phyloP scores from a whole-genome alignment of 768 basidiomycete species.

The Lactarius quietus region DNA sequence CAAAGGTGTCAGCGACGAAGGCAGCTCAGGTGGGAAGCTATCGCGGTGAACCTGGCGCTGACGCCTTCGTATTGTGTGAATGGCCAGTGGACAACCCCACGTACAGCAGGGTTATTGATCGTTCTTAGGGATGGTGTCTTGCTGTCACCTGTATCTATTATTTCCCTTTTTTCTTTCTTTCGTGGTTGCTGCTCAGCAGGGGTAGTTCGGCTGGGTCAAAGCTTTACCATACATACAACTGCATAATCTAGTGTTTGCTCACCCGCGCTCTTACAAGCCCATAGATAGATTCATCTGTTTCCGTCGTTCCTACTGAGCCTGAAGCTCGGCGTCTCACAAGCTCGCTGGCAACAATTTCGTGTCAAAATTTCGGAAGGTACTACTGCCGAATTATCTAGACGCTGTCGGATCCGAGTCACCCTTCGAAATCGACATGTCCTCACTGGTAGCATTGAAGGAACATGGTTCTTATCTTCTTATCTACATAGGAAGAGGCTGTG shows the following conservation, averaged over 20 bases:
- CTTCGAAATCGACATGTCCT: too few relatives aligned
- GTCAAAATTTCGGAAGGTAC: not conserved
- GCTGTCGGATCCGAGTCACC: too few relatives aligned
- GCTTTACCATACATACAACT: not conserved
- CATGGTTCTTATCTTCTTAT: too few relatives aligned
- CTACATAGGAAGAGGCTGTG: too few relatives aligned
- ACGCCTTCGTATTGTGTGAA: not conserved
- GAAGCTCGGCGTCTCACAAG: too few relatives aligned
- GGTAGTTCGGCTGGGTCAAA: not conserved
- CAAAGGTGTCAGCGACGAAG: constrained; percentile 6
- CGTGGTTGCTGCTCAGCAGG: not conserved
- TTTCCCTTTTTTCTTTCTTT: not conserved
- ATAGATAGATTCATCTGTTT: not conserved
- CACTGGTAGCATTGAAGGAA: too few relatives aligned
- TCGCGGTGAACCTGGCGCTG: constrained; percentile 5
- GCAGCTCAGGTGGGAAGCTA: not conserved
- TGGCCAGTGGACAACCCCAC: constrained; percentile 1
- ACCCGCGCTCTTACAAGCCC: not conserved
- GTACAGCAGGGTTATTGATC: not conserved
- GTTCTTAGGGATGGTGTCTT: not conserved
- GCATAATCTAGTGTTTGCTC: not conserved
- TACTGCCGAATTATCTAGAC: not conserved
- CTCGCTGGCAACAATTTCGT: not conserved
- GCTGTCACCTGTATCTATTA: not conserved
- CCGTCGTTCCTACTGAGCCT: too few relatives aligned